Evolutionary conservation across 805 yeast genomes (phyloP).

Genomic region (Nakazawaea sp.): DNA sequence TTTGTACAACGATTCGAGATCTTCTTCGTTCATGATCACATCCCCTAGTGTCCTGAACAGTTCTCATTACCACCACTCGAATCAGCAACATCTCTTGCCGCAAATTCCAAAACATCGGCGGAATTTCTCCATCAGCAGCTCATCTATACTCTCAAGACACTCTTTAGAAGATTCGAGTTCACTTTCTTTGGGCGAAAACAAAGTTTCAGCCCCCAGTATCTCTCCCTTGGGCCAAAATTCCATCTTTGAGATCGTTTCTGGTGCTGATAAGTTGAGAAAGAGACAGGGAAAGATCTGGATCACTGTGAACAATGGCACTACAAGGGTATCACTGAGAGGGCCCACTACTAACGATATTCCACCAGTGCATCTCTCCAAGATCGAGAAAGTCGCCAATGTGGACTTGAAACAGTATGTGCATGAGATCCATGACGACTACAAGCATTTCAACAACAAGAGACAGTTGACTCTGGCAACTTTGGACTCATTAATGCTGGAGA

Average conservation of each 20-base stretch:
- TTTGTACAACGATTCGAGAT: conserved; percentile 7
- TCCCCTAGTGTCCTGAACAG: neutral
- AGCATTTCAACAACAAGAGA: conserved; percentile 33
- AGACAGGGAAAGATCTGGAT: conserved; percentile 15
- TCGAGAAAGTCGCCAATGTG: conserved; percentile 36
- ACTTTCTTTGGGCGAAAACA: conserved; percentile 30
- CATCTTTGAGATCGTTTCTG: conserved; percentile 67
- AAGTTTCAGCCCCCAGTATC: conserved; percentile 29
- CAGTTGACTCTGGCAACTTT: conserved; percentile 36
- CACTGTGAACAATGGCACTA: conserved; percentile 26
- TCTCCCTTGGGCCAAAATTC: conserved; percentile 70
- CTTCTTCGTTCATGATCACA: conserved; percentile 2
- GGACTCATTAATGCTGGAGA: conserved; percentile 24
- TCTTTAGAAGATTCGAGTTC: conserved; percentile 28
- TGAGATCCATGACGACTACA: conserved; percentile 37
- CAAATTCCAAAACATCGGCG: conserved; percentile 1
- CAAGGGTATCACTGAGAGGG: conserved; percentile 40
- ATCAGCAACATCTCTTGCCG: neutral
- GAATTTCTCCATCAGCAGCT: conserved; percentile 9
- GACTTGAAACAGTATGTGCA: conserved; percentile 37
- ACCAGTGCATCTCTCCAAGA: conserved; percentile 56
- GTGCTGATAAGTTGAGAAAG: conserved; percentile 35
- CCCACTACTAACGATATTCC: conserved; percentile 87
- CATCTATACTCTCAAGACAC: conserved; percentile 21
- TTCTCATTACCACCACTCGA: neutral